Conservation (phyloP, 257 asterid genomes). For the Catharanthus roseus region DNA sequence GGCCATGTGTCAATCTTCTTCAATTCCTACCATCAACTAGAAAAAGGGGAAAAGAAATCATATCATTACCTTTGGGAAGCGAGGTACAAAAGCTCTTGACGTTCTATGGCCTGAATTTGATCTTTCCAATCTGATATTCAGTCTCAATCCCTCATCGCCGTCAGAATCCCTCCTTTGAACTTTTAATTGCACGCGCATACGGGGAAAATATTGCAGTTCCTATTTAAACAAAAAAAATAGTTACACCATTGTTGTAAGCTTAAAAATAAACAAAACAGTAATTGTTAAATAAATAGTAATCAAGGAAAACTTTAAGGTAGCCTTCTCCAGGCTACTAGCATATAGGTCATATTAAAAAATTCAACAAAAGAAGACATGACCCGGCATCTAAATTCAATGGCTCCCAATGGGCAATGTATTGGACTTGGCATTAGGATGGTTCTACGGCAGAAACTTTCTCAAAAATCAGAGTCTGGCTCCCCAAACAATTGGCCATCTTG, state of each 20-base stretch:
- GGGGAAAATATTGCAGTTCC: conserved; percentile 79
- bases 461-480: not conserved
- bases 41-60: not conserved
- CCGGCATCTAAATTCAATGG: too few species aligned
- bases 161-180: conserved; percentile 47
- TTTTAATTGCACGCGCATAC: conserved; percentile 48
- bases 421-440: not conserved
- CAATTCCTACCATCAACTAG: not conserved
- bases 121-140: conserved; percentile 65
- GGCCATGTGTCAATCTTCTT: conserved; percentile 21
- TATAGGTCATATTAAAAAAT: not conserved
- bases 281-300: not conserved
- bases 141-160: conserved; percentile 25
- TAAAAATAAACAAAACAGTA: too few species aligned
- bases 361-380: not conserved
- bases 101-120: conserved; percentile 42
- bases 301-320: too few species aligned
- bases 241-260: too few species aligned
- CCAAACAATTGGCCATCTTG: not conserved
- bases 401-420: too few species aligned
- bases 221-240: conserved; percentile 18
- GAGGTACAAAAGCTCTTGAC: conserved; percentile 72
- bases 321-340: not conserved
- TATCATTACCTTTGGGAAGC: conserved; percentile 90
- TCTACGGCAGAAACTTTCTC: not conserved